These are phyloP conservation scores for Luzula sylvatica DNA, from an alignment of 176 grass and related monocot species.

Conservation along the genomic window DNA sequence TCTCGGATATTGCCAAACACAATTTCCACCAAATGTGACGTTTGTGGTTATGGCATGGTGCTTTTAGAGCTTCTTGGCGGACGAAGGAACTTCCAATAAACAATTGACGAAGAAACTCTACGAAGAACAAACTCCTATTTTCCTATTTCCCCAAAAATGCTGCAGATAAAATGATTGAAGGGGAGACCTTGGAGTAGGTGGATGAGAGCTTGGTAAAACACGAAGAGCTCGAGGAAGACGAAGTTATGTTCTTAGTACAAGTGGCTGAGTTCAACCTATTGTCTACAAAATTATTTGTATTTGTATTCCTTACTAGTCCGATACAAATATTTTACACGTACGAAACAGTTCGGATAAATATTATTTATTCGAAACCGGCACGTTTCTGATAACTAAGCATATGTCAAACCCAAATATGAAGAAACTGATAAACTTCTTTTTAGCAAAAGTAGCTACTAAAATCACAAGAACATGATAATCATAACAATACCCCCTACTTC, in stretches of 20 bases:
- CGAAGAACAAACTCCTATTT: conserved; percentile 17
- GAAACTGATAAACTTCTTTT: too few species aligned
- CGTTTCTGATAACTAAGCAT: too few species aligned
- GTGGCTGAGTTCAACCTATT: too few species aligned
- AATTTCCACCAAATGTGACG: conserved; percentile 37
- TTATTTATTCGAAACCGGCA: too few species aligned
- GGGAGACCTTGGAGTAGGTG: conserved; percentile 28
- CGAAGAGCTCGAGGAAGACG: conserved; percentile 17
- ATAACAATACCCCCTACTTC: too few species aligned
- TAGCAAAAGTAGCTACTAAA: too few species aligned
- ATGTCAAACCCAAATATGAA: too few species aligned
- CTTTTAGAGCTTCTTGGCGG: conserved; percentile 45
- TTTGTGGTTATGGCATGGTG: conserved; percentile 63
- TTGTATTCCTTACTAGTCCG: too few species aligned
- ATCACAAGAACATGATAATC: too few species aligned
- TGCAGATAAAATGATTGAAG: conserved; percentile 23
- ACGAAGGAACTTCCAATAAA: conserved; percentile 21
- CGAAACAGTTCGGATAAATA: too few species aligned
- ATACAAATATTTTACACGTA: too few species aligned
- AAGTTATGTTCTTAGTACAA: conserved; percentile 21
- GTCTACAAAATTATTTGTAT: too few species aligned
- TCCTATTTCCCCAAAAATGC: conserved; percentile 27
- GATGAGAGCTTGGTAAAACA: conserved; percentile 21
- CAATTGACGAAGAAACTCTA: not conserved
- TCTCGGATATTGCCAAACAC: conserved; percentile 43